A percentile compares a stretch with the other conserved stretches of the same genome.
These are phyloP conservation scores for Cladosporium colombiae DNA, from an alignment of 2,329 filamentous ascomycete genomes.

Conservation along the genomic window DNA sequence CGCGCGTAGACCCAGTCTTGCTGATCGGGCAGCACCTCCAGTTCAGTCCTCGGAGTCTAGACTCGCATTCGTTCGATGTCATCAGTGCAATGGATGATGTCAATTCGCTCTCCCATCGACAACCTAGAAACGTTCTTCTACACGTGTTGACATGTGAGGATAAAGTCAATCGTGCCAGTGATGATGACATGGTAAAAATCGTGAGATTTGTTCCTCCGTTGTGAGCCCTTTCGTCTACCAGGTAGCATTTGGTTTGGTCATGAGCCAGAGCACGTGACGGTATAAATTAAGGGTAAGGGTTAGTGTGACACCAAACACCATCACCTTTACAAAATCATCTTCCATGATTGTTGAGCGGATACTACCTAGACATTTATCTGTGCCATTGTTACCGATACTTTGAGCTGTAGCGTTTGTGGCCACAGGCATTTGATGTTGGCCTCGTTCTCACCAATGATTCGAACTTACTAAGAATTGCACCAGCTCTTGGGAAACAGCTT, in stretches of 20 bases:
- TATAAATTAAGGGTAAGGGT: not conserved
- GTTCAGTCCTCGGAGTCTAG: not conserved
- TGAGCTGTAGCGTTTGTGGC: no score
- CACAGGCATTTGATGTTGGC: no score
- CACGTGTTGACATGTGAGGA: not conserved
- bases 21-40: not conserved
- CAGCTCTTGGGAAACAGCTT: no score
- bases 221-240: not conserved
- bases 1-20: slow-evolving; percentile 1
- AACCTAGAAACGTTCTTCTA: not conserved
- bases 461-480: no score
- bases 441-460: no score
- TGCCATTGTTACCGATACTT: no score
- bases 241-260: not conserved
- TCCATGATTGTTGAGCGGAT: not conserved
- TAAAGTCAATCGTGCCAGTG: not conserved
- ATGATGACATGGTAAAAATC: not conserved
- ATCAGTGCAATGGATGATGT: not conserved
- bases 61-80: not conserved
- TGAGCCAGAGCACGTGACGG: not conserved
- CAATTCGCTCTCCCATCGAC: not conserved
- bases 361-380: not conserved
- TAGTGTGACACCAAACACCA: not conserved
- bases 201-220: not conserved
- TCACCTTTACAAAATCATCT: not conserved